Evolutionary conservation across 2,329 filamentous ascomycete species (phyloP).

Genomic region (Cryphonectria japonica): DNA sequence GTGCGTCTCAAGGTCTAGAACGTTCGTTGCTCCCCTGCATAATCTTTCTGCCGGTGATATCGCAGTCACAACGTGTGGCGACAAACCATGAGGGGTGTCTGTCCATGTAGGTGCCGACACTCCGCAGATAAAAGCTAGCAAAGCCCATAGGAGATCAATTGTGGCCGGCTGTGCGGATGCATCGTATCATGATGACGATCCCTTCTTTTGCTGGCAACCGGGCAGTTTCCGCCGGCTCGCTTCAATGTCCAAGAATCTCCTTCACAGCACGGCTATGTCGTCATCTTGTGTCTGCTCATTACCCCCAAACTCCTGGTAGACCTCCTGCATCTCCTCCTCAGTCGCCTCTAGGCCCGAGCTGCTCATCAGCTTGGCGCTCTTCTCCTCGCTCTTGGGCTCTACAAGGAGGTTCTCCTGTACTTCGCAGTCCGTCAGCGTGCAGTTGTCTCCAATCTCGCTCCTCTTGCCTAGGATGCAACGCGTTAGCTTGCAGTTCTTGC

Average conservation of each 20-base stretch:
- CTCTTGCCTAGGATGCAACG: constrained; percentile 84
- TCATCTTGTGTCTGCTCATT: constrained; percentile 18
- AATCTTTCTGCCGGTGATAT: neutral
- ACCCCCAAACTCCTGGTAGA: constrained; percentile 43
- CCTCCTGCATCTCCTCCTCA: constrained; percentile 63
- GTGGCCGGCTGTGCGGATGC: neutral
- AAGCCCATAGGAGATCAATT: neutral
- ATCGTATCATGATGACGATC: neutral
- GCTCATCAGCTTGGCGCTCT: constrained; percentile 69
- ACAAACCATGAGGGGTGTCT: neutral
- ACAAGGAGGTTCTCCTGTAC: constrained; percentile 88
- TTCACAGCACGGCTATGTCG: constrained; percentile 19
- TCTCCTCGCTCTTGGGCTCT: constrained; percentile 74
- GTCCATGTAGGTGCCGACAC: neutral
- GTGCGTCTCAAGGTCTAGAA: neutral
- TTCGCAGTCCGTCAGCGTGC: constrained; percentile 84
- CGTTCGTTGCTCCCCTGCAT: neutral
- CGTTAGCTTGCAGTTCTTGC: constrained; percentile 81
- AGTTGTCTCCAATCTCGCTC: constrained; percentile 81
- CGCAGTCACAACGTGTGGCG: neutral
- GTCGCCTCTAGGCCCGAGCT: constrained; percentile 68
- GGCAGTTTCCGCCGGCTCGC: neutral
- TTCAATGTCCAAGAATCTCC: neutral
- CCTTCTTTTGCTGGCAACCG: neutral
- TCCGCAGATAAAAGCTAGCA: neutral